Conservation (phyloP, 345 rosid genomes). For the Brassica cretica region DNA sequence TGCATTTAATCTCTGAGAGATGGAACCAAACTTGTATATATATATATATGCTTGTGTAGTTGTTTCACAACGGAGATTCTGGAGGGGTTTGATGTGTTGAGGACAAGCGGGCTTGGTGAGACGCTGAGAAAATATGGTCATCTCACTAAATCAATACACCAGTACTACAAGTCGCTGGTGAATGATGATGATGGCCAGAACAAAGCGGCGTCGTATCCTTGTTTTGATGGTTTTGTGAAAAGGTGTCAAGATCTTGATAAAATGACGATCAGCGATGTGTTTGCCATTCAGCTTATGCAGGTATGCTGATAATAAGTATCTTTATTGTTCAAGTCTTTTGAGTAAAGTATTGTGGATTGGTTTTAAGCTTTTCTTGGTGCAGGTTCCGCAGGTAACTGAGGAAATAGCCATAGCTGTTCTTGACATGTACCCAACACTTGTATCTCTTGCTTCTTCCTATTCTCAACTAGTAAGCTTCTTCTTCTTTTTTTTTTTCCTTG, state of each 20-base stretch:
- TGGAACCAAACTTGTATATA: constrained; percentile 4
- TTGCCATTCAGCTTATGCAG: constrained; percentile 95
- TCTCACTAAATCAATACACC: constrained; percentile 69
- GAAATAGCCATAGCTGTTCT: constrained; percentile 71
- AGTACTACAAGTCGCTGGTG: constrained; percentile 51
- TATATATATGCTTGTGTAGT: constrained; percentile 42
- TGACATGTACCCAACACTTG: constrained; percentile 75
- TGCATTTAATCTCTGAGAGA: background rate
- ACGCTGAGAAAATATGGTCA: constrained; percentile 75
- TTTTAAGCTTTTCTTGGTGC: constrained; percentile 19
- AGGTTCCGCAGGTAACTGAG: constrained; percentile 90
- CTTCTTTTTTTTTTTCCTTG: background rate
- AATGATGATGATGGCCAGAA: constrained; percentile 39
- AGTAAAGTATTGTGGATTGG: background rate
- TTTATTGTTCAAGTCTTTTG: background rate
- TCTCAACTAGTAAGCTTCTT: constrained; percentile 69
- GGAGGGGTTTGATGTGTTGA: constrained; percentile 86
- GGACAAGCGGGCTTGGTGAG: constrained; percentile 69
- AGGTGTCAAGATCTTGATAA: constrained; percentile 78
- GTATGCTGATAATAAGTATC: constrained; percentile 41
- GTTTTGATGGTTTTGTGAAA: constrained; percentile 57
- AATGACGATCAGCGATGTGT: constrained; percentile 84
- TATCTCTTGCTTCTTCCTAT: constrained; percentile 81
- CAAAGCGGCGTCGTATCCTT: constrained; percentile 49
- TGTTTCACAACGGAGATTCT: constrained; percentile 93